A percentile compares a stretch with the other conserved stretches of the same genome.
Conservation (phyloP, 176 grass and related monocot species). For the Calamus simplicifolius region DNA sequence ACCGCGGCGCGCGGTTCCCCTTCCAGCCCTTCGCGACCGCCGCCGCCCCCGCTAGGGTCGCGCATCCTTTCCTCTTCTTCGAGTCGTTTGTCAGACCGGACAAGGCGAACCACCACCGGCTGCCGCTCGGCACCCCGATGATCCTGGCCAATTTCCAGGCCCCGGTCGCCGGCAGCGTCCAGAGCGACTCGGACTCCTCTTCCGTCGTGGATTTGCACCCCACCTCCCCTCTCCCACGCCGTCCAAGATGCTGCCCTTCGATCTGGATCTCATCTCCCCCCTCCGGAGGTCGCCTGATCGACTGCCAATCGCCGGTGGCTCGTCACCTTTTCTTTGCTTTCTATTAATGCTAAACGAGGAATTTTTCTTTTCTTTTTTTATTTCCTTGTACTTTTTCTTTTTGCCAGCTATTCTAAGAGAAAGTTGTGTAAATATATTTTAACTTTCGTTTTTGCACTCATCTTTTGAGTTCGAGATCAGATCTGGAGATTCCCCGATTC, state of each 20-base stretch:
- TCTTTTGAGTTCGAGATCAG: too few species aligned
- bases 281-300: slow-evolving; percentile 7
- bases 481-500: too few species aligned
- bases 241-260: not conserved
- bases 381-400: not conserved
- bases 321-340: slow-evolving; percentile 14
- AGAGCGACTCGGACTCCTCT: slow-evolving; percentile 12
- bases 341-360: slow-evolving; percentile 26
- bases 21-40: not conserved
- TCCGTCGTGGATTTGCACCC: not conserved
- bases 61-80: not conserved
- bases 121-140: not conserved
- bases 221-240: not conserved
- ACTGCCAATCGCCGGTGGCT: slow-evolving; percentile 13
- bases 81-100: not conserved
- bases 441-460: too few species aligned
- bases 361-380: slow-evolving; percentile 21
- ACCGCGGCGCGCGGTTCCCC: not conserved
- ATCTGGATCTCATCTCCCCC: slow-evolving; percentile 10
- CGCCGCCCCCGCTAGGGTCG: too few species aligned
- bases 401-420: too few species aligned
- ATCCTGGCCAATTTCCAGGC: not conserved
- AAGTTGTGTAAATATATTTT: too few species aligned
- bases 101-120: not conserved
- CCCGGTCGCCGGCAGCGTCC: not conserved